Evolutionary conservation across 176 grass and related monocot genomes (phyloP).

Genomic region (Dendrocalamus sinicus): DNA sequence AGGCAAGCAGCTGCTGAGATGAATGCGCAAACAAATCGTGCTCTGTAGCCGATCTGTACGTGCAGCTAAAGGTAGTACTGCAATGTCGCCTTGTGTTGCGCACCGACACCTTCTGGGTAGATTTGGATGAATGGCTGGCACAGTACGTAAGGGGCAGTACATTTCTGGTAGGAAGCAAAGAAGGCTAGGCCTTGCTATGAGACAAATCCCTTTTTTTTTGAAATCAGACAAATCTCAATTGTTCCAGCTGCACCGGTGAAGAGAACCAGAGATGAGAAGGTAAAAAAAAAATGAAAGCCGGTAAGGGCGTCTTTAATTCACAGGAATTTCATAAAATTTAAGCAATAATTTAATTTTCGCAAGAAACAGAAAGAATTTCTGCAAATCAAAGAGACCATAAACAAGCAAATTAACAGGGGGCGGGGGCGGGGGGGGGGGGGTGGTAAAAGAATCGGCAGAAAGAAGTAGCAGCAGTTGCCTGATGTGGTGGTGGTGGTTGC

Average conservation of each 20-base stretch:
- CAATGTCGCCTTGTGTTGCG: background rate
- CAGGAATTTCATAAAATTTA: too few relatives aligned
- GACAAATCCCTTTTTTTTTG: background rate
- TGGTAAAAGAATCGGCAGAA: background rate
- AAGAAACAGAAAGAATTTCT: too few relatives aligned
- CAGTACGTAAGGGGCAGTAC: background rate
- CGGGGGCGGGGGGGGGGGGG: too few relatives aligned
- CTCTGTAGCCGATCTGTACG: constrained; percentile 5
- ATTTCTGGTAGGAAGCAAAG: background rate
- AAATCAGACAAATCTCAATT: background rate
- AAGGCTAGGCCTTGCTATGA: background rate
- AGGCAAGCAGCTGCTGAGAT: background rate
- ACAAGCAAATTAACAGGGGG: background rate
- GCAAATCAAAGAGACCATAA: too few relatives aligned
- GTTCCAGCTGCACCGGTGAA: background rate
- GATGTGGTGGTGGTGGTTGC: background rate
- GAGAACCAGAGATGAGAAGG: background rate
- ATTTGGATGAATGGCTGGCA: background rate
- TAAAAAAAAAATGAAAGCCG: background rate
- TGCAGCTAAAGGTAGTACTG: background rate
- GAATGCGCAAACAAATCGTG: background rate
- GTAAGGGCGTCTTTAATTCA: too few relatives aligned
- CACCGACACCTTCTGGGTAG: background rate
- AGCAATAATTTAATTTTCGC: too few relatives aligned
- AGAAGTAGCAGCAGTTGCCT: background rate